phyloP scores from a whole-genome alignment of 495 filamentous ascomycete species.

The Aspergillus bridgeri region DNA sequence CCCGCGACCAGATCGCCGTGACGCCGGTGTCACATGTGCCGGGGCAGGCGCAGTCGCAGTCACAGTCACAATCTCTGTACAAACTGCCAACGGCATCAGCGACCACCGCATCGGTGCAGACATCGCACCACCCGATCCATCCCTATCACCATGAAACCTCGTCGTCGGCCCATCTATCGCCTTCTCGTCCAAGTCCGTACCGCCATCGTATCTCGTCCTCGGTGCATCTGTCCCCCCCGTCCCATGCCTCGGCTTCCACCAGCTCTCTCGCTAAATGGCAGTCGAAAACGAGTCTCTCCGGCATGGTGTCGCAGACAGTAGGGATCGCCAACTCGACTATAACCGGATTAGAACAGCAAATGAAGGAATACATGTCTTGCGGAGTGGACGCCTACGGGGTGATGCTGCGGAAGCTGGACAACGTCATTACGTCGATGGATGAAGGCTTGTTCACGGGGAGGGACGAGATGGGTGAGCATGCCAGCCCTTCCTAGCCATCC shows the following conservation, averaged over 20 bases:
- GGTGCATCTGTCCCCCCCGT: neutral
- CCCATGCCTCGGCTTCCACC: neutral
- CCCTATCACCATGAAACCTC: neutral
- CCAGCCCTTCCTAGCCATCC: neutral
- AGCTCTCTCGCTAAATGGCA: slow-evolving; percentile 2
- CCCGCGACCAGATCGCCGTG: neutral
- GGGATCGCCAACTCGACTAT: neutral
- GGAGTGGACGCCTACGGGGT: slow-evolving; percentile 41
- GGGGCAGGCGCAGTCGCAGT: neutral
- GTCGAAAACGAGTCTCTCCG: slow-evolving; percentile 6
- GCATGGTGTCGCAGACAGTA: slow-evolving; percentile 2
- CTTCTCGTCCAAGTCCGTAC: too few species aligned
- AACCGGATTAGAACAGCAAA: slow-evolving; percentile 4
- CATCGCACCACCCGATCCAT: neutral
- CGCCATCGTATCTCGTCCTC: too few species aligned
- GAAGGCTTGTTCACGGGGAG: slow-evolving; percentile 58
- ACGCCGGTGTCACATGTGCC: neutral
- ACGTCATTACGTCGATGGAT: slow-evolving; percentile 67
- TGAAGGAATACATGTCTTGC: slow-evolving; percentile 5
- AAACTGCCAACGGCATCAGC: neutral
- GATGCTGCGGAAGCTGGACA: slow-evolving; percentile 46
- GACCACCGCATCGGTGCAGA: neutral
- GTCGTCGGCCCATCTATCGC: neutral
- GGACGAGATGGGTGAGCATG: slow-evolving; percentile 51
- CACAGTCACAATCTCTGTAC: neutral